These are phyloP conservation scores for Solanum raphanifolium DNA, from an alignment of 257 asterid species.

Conservation along the genomic window DNA sequence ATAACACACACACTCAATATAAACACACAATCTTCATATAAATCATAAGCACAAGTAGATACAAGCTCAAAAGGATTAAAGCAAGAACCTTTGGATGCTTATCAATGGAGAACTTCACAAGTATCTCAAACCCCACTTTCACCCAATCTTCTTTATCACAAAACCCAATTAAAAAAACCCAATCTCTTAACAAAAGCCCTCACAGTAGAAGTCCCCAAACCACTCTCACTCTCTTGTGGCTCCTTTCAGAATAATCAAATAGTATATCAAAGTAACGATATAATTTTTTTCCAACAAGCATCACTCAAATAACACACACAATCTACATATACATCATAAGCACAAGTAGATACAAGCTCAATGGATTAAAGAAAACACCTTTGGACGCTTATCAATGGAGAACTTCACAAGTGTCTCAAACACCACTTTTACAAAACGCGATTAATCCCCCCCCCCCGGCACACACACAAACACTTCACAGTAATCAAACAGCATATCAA, in stretches of 20 bases:
- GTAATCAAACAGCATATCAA: neutral
- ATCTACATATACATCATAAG: neutral
- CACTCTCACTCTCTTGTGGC: slow-evolving; percentile 21
- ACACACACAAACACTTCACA: neutral
- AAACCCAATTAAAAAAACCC: slow-evolving; percentile 57
- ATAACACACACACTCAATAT: neutral
- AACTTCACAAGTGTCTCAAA: neutral
- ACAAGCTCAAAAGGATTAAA: neutral
- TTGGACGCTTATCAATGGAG: slow-evolving; percentile 63
- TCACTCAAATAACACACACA: neutral
- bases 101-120: slow-evolving; percentile 56
- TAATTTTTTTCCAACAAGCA: neutral
- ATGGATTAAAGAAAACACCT: slow-evolving; percentile 31
- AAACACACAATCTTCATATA: neutral
- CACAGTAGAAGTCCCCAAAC: slow-evolving; percentile 55
- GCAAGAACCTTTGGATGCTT: slow-evolving; percentile 69
- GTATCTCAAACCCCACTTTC: slow-evolving; percentile 43
- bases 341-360: neutral
- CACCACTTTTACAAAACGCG: neutral
- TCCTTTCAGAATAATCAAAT: slow-evolving; percentile 14
- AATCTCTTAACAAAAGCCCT: slow-evolving; percentile 70
- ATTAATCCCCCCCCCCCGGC: neutral
- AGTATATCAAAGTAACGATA: neutral
- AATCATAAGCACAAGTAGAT: neutral
- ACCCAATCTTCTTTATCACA: slow-evolving; percentile 64